These are phyloP conservation scores for Rhypophila decipiens DNA, from an alignment of 495 filamentous ascomycete species.

Conservation along the genomic window DNA sequence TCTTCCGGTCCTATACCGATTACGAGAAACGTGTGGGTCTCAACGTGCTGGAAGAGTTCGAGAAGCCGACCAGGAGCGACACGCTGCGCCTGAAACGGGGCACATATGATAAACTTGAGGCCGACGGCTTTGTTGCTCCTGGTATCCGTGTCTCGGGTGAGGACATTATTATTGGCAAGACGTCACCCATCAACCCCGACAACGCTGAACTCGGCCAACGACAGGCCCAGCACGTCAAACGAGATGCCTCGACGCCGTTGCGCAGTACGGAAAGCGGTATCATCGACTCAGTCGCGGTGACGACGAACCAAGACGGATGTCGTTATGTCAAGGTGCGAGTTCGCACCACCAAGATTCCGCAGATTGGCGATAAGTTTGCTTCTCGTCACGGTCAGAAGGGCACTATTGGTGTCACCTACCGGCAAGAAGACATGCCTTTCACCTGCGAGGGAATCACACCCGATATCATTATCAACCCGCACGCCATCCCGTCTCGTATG, in stretches of 20 bases:
- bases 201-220: conserved; percentile 90
- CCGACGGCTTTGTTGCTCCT: conserved; percentile 88
- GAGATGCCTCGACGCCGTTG: conserved; percentile 89
- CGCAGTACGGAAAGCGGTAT: conserved; percentile 95
- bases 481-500: conserved; percentile 99
- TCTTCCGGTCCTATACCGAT: conserved; percentile 95
- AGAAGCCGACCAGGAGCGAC: conserved; percentile 84
- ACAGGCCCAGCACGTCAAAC: conserved; percentile 81
- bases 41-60: conserved; percentile 82
- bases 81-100: conserved; percentile 88
- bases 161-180: conserved; percentile 99
- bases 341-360: conserved; percentile 93
- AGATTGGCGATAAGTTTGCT: conserved; percentile 99
- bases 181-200: conserved; percentile 85
- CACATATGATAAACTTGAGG: conserved; percentile 96
- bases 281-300: conserved; percentile 85
- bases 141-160: conserved; percentile 93
- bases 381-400: conserved; percentile 99
- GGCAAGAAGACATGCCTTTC: conserved; percentile 98
- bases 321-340: conserved; percentile 96
- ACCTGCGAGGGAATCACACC: conserved; percentile 84
- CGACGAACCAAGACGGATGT: conserved; percentile 83
- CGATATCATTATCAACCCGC: conserved; percentile 97
- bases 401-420: conserved; percentile 96
- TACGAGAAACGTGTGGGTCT: conserved; percentile 91